These are phyloP conservation scores for Suillus bovinus DNA, from an alignment of 768 basidiomycete genomes.

Conservation along the genomic window DNA sequence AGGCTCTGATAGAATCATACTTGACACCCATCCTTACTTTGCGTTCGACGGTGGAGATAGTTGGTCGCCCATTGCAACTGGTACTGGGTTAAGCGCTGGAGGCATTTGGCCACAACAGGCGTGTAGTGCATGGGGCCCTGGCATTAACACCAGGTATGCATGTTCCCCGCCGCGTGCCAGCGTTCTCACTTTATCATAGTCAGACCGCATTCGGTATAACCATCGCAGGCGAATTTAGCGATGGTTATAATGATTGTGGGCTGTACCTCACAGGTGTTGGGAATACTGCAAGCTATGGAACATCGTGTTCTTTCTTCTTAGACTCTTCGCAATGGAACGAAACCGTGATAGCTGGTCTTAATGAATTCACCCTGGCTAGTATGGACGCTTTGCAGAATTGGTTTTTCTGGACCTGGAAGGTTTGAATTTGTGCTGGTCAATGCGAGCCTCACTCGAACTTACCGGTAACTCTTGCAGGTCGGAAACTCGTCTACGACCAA, in stretches of 20 bases:
- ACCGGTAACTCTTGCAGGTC: conserved; percentile 36
- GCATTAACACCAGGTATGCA: conserved; percentile 47
- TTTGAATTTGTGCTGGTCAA: conserved; percentile 7
- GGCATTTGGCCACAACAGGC: conserved; percentile 51
- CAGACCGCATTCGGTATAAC: conserved; percentile 65
- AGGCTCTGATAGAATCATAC: conserved; percentile 60
- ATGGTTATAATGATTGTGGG: conserved; percentile 67
- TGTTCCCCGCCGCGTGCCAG: conserved; percentile 22
- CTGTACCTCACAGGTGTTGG: conserved; percentile 43
- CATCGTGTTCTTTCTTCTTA: conserved; percentile 42
- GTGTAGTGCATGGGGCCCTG: conserved; percentile 58
- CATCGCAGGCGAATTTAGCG: conserved; percentile 76
- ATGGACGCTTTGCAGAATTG: conserved; percentile 71
- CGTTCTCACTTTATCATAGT: conserved; percentile 26
- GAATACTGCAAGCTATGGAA: conserved; percentile 26
- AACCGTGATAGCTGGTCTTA: conserved; percentile 51
- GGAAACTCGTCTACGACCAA: conserved; percentile 54
- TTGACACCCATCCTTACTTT: conserved; percentile 73
- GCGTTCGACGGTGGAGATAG: conserved; percentile 48
- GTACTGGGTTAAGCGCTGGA: conserved; percentile 35
- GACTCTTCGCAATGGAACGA: conserved; percentile 55
- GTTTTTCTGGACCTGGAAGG: conserved; percentile 85
- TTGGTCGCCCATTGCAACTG: conserved; percentile 34
- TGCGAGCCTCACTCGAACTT: neutral
- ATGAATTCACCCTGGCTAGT: conserved; percentile 49